phyloP scores from a whole-genome alignment of 805 yeast species.

The Pichia exigua region DNA sequence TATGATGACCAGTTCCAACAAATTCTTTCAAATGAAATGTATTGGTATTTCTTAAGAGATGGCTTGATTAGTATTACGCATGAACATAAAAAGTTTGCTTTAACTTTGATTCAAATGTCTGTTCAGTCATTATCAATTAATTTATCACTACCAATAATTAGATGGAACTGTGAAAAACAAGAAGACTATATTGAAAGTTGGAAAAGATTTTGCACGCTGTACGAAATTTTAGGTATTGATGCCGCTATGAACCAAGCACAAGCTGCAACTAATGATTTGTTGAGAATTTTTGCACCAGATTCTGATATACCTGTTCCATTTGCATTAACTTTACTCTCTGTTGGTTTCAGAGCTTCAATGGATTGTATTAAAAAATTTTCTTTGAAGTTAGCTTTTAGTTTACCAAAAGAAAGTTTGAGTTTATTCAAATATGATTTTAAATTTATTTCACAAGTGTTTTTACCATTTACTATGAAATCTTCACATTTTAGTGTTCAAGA shows the following conservation, averaged over 20 bases:
- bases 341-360: slow-evolving; percentile 69
- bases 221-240: slow-evolving; percentile 76
- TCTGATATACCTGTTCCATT: slow-evolving; percentile 58
- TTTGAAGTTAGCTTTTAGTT: slow-evolving; percentile 44
- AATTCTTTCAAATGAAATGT: slow-evolving; percentile 26
- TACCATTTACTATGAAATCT: slow-evolving; percentile 59
- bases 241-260: slow-evolving; percentile 80
- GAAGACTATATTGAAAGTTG: slow-evolving; percentile 43
- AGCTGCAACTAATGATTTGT: slow-evolving; percentile 63
- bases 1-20: slow-evolving; percentile 23
- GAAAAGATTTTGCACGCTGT: slow-evolving; percentile 66
- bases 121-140: slow-evolving; percentile 35
- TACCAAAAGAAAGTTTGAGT: slow-evolving; percentile 39
- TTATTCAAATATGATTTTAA: slow-evolving; percentile 37
- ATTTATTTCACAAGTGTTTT: slow-evolving; percentile 35
- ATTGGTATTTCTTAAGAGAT: slow-evolving; percentile 51
- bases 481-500: slow-evolving; percentile 43
- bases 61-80: slow-evolving; percentile 51
- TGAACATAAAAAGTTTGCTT: slow-evolving; percentile 60
- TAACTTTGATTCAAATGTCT: slow-evolving; percentile 58
- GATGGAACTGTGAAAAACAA: slow-evolving; percentile 33
- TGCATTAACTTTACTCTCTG: slow-evolving; percentile 65
- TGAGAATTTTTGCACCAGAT: slow-evolving; percentile 39
- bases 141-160: slow-evolving; percentile 33
- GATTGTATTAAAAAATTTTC: slow-evolving; percentile 68